Evolutionary conservation across 345 rosid species (phyloP), one percentile per base, ranked within the genome.

Genomic region (Streptanthus diversifolius): DNA sequence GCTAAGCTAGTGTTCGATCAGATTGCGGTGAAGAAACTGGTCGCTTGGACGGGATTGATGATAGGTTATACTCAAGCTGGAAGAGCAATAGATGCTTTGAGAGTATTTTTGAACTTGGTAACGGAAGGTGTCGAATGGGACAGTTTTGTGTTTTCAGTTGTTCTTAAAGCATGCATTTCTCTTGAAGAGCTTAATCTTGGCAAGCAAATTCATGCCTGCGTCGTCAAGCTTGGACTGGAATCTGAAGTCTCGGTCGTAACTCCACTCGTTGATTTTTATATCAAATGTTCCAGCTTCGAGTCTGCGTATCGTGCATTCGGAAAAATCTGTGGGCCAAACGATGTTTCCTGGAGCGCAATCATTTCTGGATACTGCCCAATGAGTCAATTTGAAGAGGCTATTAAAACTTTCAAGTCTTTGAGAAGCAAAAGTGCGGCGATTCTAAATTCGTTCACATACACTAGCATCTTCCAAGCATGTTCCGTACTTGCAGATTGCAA

Each of bases 381-480:
- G 66, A 85, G 89, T 56, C 78, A 79, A 27, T 83, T 80, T 53
- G 90, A 85, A 56, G 84, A 85, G 25, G 76, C 86, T 40, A 63
- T 88, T 48, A 73, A 82, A 47, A 79, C 72, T 43, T 88, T 86
- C 67, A 69, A 68, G 45, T 83, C 88, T 30, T 75, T 88, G 75
- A 85, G 90, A 71, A 75, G 59, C 37, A 80, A 63, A 63, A 75
- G 63, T 56, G 63, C 69, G 1, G 68, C 41, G 57, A 43, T 68
- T 67, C 78, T 83, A 19, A 90, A 90, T 78, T 77, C 89, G 2
- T 88, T 80, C 65, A 78, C 85, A 4, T 90, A 85, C 53, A 87
- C 95, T 30, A 88, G 83, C 82, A 82, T 87, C 54, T 88, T 85
- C 74, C 92, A 88, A 68, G 88, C 97, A 9, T 85, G 90, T 71